Base-by-base conservation (phyloP, 2,329 filamentous ascomycete species). In the Herpotrichia juniperi region DNA sequence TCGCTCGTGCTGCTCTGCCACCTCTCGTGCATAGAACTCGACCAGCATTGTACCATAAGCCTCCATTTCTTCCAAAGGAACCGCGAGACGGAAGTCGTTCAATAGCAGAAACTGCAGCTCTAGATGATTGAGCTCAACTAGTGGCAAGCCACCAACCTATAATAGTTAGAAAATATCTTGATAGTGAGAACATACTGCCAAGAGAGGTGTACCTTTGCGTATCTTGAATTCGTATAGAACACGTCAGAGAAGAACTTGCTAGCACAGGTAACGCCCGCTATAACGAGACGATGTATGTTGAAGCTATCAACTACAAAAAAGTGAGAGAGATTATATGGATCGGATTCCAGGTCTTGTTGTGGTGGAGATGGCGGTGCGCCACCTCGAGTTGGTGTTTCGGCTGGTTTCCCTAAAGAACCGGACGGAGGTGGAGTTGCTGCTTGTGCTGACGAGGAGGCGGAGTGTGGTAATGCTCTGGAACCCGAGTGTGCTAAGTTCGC, bases 161-260 rank as follows among this genome's bases (percentile, higher is more conserved):
- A 14, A 21, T 25, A 26, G 53, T 67, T 57, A 67, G 56, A 35
- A 12, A 50, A 14, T 39, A 26, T 19, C 22, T 11, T 47, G 16
- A 45, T 26, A 19, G 26, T 46, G 50, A 51, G 42, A 30, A 24
- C 50, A 10, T 16, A 11, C 9, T 34, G 17, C 6, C 16, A 22
- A 6, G 17, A 12, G 25, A 2, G 28, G 40, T 81, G 58, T 81
- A 96, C 94, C 89, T 97, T 99, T 54, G 94, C 94, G 74, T 99
- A 99, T 86, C 94, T 86, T 49, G 94, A 97, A 75, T 99, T 99
- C 9, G 94, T 99, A 73, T 97, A 99, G 67, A 99, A 99, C 34
- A 97, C 93, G 76, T 99, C 86, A 4, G 93, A 97, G 76, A 99
- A 99, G 81, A 97, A 99, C 76, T 99, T 99, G 84, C 93, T 97